phyloP scores from a whole-genome alignment of 441 rosid genomes.

The Jatropha multifida region DNA sequence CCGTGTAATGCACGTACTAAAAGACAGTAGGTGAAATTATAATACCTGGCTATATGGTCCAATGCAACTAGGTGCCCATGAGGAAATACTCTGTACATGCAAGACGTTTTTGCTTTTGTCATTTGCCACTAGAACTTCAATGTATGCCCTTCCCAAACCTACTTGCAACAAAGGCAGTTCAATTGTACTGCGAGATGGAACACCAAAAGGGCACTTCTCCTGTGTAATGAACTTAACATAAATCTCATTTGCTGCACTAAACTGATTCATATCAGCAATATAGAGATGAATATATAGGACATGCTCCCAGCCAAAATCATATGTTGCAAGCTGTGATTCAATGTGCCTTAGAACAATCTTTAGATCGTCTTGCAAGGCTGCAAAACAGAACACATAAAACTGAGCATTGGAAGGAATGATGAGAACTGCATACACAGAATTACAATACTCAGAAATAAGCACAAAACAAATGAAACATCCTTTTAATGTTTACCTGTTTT shows the following conservation, averaged over 20 bases:
- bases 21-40: not conserved
- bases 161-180: slow-evolving; percentile 78
- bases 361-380: slow-evolving; percentile 81
- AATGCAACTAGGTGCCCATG: slow-evolving; percentile 99
- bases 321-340: slow-evolving; percentile 56
- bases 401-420: slow-evolving; percentile 13
- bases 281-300: slow-evolving; percentile 86
- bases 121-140: slow-evolving; percentile 76
- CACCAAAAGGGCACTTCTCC: slow-evolving; percentile 89
- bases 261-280: slow-evolving; percentile 81
- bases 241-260: slow-evolving; percentile 72
- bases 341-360: slow-evolving; percentile 49
- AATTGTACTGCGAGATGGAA: slow-evolving; percentile 98
- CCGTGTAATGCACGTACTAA: too few relatives aligned
- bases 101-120: slow-evolving; percentile 79
- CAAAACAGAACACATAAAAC: slow-evolving; percentile 14
- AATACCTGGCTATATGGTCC: slow-evolving; percentile 98
- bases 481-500: slow-evolving; percentile 48
- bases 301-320: slow-evolving; percentile 69
- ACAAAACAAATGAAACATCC: slow-evolving; percentile 4
- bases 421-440: slow-evolving; percentile 5
- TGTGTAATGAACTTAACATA: slow-evolving; percentile 84
- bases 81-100: slow-evolving; percentile 95
- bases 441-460: slow-evolving; percentile 6
- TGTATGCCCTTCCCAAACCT: slow-evolving; percentile 71